phyloP scores from a whole-genome alignment of 1,284 basidiomycete species.

The Macrocystidia cucumis region DNA sequence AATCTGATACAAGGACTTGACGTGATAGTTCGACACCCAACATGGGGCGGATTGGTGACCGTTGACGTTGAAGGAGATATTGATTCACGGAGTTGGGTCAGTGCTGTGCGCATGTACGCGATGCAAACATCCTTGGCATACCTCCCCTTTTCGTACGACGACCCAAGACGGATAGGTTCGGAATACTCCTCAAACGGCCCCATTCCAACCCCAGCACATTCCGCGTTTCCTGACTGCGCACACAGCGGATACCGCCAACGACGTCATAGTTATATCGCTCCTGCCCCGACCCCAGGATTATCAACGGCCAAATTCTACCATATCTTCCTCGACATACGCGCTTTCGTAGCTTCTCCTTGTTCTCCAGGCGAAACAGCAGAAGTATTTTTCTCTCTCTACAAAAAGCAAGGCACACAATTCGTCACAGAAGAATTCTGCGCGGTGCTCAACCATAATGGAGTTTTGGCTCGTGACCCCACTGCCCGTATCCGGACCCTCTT shows the following conservation, averaged over 20 bases:
- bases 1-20: conserved; percentile 92
- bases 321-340: conserved; percentile 83
- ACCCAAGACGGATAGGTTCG: conserved; percentile 26
- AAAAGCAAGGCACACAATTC: conserved; percentile 77
- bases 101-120: conserved; percentile 82
- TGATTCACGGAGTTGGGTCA: conserved; percentile 74
- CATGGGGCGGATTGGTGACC: conserved; percentile 81
- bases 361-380: conserved; percentile 88
- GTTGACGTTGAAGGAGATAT: conserved; percentile 78
- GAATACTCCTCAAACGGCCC: conserved; percentile 37
- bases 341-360: conserved; percentile 88
- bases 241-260: conserved; percentile 39
- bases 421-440: conserved; percentile 93
- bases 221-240: conserved; percentile 57
- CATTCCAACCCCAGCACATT: conserved; percentile 54
- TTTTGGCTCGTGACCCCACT: conserved; percentile 67
- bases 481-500: conserved; percentile 80
- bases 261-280: conserved; percentile 37
- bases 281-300: conserved; percentile 27
- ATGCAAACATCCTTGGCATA: conserved; percentile 84
- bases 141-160: conserved; percentile 50
- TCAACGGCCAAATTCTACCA: conserved; percentile 77
- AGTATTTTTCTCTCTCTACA: conserved; percentile 92
- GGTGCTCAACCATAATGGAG: conserved; percentile 87
- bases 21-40: conserved; percentile 91